A percentile compares a stretch with the other conserved stretches of the same genome.
phyloP scores from a whole-genome alignment of 2,329 filamentous ascomycete species.

The Fusarium sp. region DNA sequence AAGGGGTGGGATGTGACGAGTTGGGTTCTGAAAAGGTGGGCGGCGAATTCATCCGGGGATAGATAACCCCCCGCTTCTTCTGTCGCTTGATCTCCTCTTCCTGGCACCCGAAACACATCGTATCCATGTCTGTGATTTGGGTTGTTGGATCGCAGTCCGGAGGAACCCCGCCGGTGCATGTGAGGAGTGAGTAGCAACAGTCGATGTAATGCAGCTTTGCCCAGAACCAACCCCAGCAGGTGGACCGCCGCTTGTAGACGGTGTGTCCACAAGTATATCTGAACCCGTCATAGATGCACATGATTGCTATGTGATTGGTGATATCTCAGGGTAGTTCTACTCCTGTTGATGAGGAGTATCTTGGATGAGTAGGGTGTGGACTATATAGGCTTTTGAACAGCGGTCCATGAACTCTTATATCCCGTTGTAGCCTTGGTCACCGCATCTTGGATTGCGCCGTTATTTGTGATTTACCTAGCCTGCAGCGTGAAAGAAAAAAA shows the following conservation, averaged over 20 bases:
- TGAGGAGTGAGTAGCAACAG: not conserved
- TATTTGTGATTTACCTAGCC: too few relatives aligned
- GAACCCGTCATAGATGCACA: not conserved
- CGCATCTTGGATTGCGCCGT: not conserved
- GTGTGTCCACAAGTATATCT: not conserved
- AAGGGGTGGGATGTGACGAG: not conserved
- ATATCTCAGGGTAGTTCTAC: not conserved
- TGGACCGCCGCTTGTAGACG: not conserved
- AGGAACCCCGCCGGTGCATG: not conserved
- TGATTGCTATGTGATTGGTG: not conserved
- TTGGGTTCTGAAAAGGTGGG: not conserved
- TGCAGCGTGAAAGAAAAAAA: not conserved
- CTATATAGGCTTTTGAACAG: not conserved
- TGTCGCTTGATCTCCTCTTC: not conserved
- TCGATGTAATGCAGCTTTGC: not conserved
- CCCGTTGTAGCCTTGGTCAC: not conserved
- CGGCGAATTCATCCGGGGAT: not conserved
- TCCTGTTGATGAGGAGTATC: not conserved
- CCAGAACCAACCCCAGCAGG: not conserved
- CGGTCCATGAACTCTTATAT: not conserved
- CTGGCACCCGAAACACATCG: not conserved
- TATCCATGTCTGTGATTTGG: not conserved
- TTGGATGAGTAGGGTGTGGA: not conserved
- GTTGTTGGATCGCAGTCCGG: not conserved
- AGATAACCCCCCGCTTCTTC: not conserved